These are phyloP conservation scores for Venturia asperata DNA, from an alignment of 2,329 filamentous ascomycete genomes.

Conservation along the genomic window DNA sequence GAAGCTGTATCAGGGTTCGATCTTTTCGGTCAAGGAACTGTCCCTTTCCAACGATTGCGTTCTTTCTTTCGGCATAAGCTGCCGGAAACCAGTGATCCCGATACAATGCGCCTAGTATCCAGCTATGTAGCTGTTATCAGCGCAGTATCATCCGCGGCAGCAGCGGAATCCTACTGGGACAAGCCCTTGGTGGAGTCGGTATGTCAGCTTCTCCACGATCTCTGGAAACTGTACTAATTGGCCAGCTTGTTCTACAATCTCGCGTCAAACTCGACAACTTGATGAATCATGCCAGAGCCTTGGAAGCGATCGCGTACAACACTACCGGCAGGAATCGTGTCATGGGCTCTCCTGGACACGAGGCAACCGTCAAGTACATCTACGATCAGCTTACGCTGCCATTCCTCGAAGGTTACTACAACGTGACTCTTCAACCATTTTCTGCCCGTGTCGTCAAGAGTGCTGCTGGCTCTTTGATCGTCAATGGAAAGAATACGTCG, in stretches of 20 bases:
- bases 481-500: slow-evolving; percentile 24
- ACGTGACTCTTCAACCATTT: slow-evolving; percentile 30
- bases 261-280: slow-evolving; percentile 27
- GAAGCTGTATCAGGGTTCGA: no score
- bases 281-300: slow-evolving; percentile 27
- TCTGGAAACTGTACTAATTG: background rate
- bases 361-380: slow-evolving; percentile 35
- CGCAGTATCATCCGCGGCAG: background rate
- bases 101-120: background rate
- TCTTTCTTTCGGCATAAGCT: background rate
- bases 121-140: background rate
- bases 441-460: slow-evolving; percentile 24
- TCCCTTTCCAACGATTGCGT: no score
- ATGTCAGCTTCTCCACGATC: background rate
- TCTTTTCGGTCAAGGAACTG: no score
- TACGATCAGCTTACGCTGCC: slow-evolving; percentile 29
- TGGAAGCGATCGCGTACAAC: slow-evolving; percentile 35
- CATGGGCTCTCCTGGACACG: slow-evolving; percentile 33
- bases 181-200: slow-evolving; percentile 12
- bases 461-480: slow-evolving; percentile 24
- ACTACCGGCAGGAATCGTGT: slow-evolving; percentile 33
- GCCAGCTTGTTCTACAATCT: slow-evolving; percentile 3
- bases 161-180: background rate
- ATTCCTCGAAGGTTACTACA: slow-evolving; percentile 33
- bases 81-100: background rate